phyloP scores from a whole-genome alignment of 2,329 filamentous ascomycete genomes.

The Botrytis porri region DNA sequence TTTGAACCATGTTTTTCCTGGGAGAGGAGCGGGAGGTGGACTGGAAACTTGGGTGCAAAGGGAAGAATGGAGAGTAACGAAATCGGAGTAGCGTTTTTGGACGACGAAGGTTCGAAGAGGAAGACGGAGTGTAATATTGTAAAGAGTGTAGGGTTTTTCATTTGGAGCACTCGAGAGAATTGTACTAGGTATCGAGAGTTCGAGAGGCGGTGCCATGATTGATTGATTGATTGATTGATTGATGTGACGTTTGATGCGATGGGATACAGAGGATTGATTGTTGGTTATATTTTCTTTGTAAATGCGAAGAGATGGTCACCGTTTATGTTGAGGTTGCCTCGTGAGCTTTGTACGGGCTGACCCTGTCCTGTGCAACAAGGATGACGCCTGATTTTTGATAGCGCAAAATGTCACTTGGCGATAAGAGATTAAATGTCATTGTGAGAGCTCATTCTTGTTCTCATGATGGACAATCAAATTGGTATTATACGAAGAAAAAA shows the following conservation, averaged over 20 bases:
- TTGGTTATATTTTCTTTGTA: slow-evolving; percentile 6
- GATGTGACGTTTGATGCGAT: not conserved
- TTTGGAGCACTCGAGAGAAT: slow-evolving; percentile 51
- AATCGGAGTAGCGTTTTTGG: slow-evolving; percentile 81
- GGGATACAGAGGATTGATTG: not conserved
- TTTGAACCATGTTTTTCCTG: slow-evolving; percentile 74
- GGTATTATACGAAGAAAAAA: slow-evolving; percentile 11
- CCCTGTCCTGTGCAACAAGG: slow-evolving; percentile 2
- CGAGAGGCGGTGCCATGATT: slow-evolving; percentile 60
- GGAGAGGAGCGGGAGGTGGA: slow-evolving; percentile 65
- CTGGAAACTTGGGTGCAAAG: slow-evolving; percentile 59
- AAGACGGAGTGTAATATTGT: slow-evolving; percentile 74
- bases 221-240: not conserved
- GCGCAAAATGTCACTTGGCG: slow-evolving; percentile 16
- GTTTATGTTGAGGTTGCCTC: slow-evolving; percentile 15
- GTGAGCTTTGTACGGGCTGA: not conserved
- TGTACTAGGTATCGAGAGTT: slow-evolving; percentile 67
- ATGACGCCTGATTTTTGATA: slow-evolving; percentile 15
- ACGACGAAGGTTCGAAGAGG: slow-evolving; percentile 73
- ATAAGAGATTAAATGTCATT: slow-evolving; percentile 12
- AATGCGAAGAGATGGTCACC: not conserved
- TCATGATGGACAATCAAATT: slow-evolving; percentile 12
- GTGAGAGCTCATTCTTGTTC: not conserved
- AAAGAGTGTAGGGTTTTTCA: slow-evolving; percentile 65
- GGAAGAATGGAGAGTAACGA: slow-evolving; percentile 61